A percentile compares a stretch with the other conserved stretches of the same genome.
These are phyloP conservation scores for Exophiala alcalophila DNA, from an alignment of 2,329 filamentous ascomycete genomes.

Conservation along the genomic window DNA sequence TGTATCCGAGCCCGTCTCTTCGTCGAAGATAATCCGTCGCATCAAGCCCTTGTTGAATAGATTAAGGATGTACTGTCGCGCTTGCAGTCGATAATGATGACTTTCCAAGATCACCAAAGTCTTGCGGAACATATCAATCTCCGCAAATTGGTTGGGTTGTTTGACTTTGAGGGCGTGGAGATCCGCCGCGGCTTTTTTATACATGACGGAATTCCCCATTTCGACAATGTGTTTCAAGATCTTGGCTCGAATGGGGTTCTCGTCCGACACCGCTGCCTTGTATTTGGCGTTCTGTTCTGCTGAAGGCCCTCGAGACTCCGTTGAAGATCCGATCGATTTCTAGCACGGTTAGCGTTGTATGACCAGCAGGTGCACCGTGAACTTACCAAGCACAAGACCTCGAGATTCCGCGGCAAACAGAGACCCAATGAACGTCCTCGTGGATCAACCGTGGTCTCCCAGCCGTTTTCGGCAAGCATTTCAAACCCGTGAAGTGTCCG, in stretches of 20 bases:
- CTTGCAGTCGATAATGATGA: conserved; percentile 83
- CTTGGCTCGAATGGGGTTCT: conserved; percentile 63
- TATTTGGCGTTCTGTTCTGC: conserved; percentile 48
- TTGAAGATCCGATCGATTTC: conserved; percentile 24
- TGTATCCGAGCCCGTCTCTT: conserved; percentile 38
- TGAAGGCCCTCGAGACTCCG: conserved; percentile 41
- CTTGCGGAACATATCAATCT: conserved; percentile 75
- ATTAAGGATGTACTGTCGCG: conserved; percentile 87
- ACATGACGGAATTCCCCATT: conserved; percentile 87
- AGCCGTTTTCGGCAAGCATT: conserved; percentile 83
- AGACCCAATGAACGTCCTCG: conserved; percentile 81
- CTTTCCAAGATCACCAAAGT: conserved; percentile 81
- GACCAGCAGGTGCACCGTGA: conserved; percentile 9
- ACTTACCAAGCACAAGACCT: conserved; percentile 66
- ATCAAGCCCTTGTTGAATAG: conserved; percentile 90
- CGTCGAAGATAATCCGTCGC: conserved; percentile 76
- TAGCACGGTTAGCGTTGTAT: conserved; percentile 11
- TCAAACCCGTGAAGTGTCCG: conserved; percentile 88
- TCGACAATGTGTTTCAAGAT: conserved; percentile 84
- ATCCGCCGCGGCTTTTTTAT: conserved; percentile 80
- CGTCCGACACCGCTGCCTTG: conserved; percentile 59
- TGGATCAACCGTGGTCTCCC: conserved; percentile 85
- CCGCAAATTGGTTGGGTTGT: conserved; percentile 71
- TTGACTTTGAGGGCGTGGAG: conserved; percentile 70
- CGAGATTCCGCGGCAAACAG: conserved; percentile 77